These are phyloP conservation scores for Arabidopsis suecica DNA, from an alignment of 345 rosid genomes.

Conservation along the genomic window DNA sequence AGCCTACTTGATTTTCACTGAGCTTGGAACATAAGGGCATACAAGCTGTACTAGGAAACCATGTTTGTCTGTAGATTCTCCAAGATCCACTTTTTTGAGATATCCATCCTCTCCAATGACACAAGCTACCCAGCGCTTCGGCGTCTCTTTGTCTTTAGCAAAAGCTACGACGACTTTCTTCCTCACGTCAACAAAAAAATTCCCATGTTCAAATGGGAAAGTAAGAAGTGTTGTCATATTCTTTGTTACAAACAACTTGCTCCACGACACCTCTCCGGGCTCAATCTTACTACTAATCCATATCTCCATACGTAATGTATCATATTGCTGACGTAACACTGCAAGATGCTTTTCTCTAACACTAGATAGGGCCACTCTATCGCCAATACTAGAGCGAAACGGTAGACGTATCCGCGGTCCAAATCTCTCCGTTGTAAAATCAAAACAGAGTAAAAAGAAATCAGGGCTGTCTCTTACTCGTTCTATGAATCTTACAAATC, in stretches of 20 bases:
- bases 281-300: neutral
- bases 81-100: neutral
- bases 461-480: too few relatives aligned
- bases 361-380: neutral
- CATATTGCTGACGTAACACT: neutral
- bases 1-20: neutral
- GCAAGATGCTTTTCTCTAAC: constrained; percentile 17
- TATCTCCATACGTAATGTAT: neutral
- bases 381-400: fast-evolving
- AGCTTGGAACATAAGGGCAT: constrained; percentile 17
- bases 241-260: neutral
- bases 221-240: neutral
- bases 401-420: neutral
- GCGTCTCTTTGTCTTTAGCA: neutral
- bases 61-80: neutral
- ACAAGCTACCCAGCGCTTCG: neutral
- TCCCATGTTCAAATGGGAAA: neutral
- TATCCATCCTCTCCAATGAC: neutral
- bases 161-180: neutral
- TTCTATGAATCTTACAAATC: too few relatives aligned
- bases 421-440: constrained; percentile 4
- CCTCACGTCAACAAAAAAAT: constrained; percentile 19
- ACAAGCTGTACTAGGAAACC: neutral
- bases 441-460: neutral
- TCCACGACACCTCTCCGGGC: neutral